Evolutionary conservation across 2,329 filamentous ascomycete genomes (phyloP), one percentile per base, ranked within the genome.

Genomic region (Sporothrix pseudoabietina): DNA sequence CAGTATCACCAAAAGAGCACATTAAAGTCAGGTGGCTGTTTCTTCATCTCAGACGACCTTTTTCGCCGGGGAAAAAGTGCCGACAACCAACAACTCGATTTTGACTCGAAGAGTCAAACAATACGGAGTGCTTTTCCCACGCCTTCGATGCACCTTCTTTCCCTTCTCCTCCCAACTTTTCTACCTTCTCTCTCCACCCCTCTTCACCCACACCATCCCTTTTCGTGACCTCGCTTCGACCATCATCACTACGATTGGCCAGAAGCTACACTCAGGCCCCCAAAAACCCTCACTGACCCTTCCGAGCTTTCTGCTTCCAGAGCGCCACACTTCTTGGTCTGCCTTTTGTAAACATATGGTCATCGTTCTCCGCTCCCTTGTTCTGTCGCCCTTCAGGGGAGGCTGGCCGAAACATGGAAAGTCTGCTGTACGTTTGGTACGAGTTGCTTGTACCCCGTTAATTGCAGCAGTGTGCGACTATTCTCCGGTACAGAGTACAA

Each of bases 161-260:
- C 32, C 26, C 55, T 61, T 61, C 47, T 35, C 55, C 55, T 35
- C 9, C 35, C 55, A 19, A 5, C 55, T 35, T 35, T n/a, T 22
- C 52, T 10, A 35, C 35, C 52, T 22, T 49, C 6, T 49, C 44
- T 19, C 44, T 49, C 44, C 44, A 19, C 52, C 41, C 59, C 19
- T 44, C n/a, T 41, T 19, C 41, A 47, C 12, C 63, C 63, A 66
- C 63, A 41, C 61, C 41, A 49, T 66, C 63, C 63, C 41, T 66
- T 49, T 66, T 66, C 63, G 63, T 49, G 63, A 66, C 63, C 63
- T 49, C 63, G 63, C 63, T 49, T 66, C 16, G 32, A 22, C n/a
- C 30, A 9, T 39, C 35, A 9, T 26, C n/a, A 39, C 35, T 26
- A 65, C 59, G 30, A 65, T 65, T 65, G 59, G 59, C 35, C n/a